Percentiles rank a stretch among this genome's conserved stretches.
phyloP scores from a whole-genome alignment of 495 filamentous ascomycete genomes.

The Cercophora sp. region DNA sequence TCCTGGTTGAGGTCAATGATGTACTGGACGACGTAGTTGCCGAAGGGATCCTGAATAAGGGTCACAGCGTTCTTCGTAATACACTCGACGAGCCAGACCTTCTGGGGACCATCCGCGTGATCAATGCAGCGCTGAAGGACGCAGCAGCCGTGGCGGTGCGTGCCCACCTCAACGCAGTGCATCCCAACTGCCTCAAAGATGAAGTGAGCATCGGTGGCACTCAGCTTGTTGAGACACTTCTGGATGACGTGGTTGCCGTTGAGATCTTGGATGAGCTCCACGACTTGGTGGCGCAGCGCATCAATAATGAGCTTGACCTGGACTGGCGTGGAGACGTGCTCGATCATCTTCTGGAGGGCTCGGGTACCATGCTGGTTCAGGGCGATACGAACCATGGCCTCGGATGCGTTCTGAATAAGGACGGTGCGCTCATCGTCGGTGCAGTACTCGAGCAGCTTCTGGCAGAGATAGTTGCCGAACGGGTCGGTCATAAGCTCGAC shows the following conservation, averaged over 20 bases:
- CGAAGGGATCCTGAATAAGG: constrained; percentile 93
- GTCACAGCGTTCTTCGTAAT: constrained; percentile 78
- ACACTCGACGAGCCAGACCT: constrained; percentile 74
- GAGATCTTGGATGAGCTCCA: constrained; percentile 89
- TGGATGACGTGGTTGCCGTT: constrained; percentile 99
- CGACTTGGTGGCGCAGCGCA: constrained; percentile 72
- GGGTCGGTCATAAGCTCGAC: constrained; percentile 98
- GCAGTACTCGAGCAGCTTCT: constrained; percentile 91
- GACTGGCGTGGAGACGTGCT: constrained; percentile 77
- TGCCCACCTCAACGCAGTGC: constrained; percentile 85
- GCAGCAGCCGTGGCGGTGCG: constrained; percentile 96
- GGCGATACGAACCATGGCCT: constrained; percentile 83
- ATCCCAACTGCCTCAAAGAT: constrained; percentile 91
- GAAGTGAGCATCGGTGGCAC: constrained; percentile 77
- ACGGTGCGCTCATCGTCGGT: constrained; percentile 91
- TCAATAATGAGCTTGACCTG: constrained; percentile 77
- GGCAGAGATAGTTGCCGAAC: constrained; percentile 97
- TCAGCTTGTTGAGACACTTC: constrained; percentile 94
- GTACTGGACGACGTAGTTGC: constrained; percentile 98
- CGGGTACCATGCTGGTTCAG: constrained; percentile 95
- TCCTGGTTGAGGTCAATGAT: constrained; percentile 87
- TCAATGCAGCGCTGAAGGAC: constrained; percentile 98
- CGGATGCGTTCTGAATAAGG: constrained; percentile 81
- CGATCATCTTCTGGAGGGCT: constrained; percentile 98
- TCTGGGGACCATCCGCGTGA: constrained; percentile 86